A percentile compares a stretch with the other conserved stretches of the same genome.
phyloP scores from a whole-genome alignment of 306 rosid species.

The Quillaja saponaria region DNA sequence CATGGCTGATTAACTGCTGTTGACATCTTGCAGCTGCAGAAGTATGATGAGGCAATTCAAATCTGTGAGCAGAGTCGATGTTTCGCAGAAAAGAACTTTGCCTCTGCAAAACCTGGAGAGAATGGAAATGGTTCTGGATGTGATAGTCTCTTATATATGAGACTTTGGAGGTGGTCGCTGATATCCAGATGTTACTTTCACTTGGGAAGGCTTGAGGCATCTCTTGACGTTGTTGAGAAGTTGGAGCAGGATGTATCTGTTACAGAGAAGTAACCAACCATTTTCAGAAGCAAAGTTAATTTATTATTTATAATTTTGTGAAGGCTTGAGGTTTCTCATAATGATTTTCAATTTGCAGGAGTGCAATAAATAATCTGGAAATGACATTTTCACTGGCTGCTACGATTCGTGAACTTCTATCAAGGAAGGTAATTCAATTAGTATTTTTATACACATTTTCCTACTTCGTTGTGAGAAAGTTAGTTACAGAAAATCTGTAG shows the following conservation, averaged over 20 bases:
- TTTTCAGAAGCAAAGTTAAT: conserved; percentile 32
- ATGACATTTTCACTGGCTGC: conserved; percentile 48
- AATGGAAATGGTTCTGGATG: conserved; percentile 34
- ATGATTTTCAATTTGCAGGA: conserved; percentile 44
- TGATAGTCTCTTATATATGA: conserved; percentile 41
- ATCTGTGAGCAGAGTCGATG: conserved; percentile 69
- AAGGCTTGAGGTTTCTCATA: conserved; percentile 33
- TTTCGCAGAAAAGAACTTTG: conserved; percentile 75
- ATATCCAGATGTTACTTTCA: conserved; percentile 81
- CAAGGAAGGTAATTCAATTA: conserved; percentile 58
- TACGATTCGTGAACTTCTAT: conserved; percentile 62
- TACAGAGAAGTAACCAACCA: conserved; percentile 52
- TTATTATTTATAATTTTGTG: conserved; percentile 17
- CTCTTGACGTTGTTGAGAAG: conserved; percentile 68
- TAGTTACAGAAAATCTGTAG: conserved; percentile 6
- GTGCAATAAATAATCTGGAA: conserved; percentile 46
- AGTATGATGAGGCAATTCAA: conserved; percentile 72
- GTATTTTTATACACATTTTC: conserved; percentile 15
- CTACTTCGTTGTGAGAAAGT: conserved; percentile 18
- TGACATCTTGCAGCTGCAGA: conserved; percentile 59
- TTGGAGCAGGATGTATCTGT: conserved; percentile 50
- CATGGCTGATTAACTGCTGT: conserved; percentile 32
- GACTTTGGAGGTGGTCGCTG: conserved; percentile 82
- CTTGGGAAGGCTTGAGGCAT: conserved; percentile 83
- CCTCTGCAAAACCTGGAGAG: conserved; percentile 27